These are phyloP conservation scores for Carex kokanica DNA, from an alignment of 176 grass and related monocot species.

Conservation along the genomic window DNA sequence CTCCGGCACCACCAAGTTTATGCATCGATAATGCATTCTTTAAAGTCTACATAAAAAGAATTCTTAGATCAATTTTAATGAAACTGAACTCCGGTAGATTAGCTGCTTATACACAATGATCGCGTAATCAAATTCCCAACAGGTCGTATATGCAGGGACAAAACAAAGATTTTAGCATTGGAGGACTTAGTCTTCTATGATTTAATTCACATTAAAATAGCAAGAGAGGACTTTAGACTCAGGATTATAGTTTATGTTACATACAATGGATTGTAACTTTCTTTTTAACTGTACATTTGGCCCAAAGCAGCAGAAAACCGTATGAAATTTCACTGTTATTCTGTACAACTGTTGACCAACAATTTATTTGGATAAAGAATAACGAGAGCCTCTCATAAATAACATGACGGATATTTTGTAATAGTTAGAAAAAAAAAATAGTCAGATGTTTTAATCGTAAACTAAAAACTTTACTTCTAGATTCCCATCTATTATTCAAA, in stretches of 20 bases:
- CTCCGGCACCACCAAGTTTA: slow-evolving; percentile 95
- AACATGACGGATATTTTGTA: background rate
- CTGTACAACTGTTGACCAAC: background rate
- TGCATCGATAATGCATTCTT: slow-evolving; percentile 93
- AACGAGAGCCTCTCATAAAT: background rate
- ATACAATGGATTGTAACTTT: background rate
- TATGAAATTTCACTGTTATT: background rate
- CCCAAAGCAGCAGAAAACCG: background rate
- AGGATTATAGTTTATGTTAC: background rate
- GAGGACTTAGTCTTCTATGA: background rate
- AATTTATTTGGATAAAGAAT: background rate
- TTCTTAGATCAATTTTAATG: slow-evolving; percentile 10
- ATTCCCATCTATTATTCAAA: background rate
- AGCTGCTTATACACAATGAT: background rate
- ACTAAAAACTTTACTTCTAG: background rate
- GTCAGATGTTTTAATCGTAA: background rate
- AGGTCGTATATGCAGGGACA: background rate
- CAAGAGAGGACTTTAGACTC: background rate
- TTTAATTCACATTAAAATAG: background rate
- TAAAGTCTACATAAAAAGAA: slow-evolving; percentile 57
- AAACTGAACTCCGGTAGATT: slow-evolving; percentile 7
- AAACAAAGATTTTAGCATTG: background rate
- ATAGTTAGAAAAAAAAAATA: background rate
- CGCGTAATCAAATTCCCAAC: background rate
- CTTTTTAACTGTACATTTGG: background rate